These are phyloP conservation scores for Psidium guajava DNA, from an alignment of 345 rosid species.

Conservation along the genomic window DNA sequence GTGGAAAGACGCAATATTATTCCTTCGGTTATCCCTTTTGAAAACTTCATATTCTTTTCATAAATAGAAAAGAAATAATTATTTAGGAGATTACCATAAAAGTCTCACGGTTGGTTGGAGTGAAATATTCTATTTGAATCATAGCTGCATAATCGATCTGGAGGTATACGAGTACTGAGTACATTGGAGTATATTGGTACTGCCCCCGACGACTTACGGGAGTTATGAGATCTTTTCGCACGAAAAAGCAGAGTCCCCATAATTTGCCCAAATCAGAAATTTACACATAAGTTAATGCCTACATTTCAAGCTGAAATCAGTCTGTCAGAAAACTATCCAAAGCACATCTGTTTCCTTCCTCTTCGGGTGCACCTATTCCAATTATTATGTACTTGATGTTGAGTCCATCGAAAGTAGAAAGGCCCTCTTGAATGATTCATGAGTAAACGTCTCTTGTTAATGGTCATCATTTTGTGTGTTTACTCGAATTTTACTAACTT, in stretches of 20 bases:
- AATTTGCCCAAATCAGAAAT: neutral
- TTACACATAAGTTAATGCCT: neutral
- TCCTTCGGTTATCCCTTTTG: no score
- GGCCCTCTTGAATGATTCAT: neutral
- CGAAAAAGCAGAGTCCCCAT: neutral
- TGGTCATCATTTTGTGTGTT: neutral
- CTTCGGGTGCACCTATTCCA: neutral
- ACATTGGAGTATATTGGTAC: no score
- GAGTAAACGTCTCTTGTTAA: neutral
- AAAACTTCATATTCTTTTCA: neutral
- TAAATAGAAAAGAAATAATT: neutral
- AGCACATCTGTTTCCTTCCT: neutral
- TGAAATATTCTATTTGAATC: neutral
- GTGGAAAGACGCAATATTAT: neutral
- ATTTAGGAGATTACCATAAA: neutral
- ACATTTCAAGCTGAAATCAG: neutral
- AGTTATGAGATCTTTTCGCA: neutral
- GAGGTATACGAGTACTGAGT: no score
- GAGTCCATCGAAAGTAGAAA: neutral
- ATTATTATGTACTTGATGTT: neutral
- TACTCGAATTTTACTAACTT: neutral
- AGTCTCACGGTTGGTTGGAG: neutral
- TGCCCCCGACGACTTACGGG: neutral
- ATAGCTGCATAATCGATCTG: neutral
- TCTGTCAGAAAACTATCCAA: neutral